phyloP scores from a whole-genome alignment of 345 rosid genomes.

The Acer campestre region DNA sequence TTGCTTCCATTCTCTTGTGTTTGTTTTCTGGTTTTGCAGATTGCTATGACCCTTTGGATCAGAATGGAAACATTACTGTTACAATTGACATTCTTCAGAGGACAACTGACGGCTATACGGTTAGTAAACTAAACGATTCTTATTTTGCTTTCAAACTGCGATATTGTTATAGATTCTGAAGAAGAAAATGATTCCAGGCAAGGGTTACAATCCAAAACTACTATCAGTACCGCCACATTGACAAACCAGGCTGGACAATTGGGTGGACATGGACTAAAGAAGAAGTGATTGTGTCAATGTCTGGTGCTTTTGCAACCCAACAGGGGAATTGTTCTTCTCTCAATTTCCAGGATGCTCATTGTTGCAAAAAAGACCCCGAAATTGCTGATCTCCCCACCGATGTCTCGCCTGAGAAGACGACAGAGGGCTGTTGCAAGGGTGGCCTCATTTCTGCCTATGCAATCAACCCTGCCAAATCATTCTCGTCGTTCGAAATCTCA shows the following conservation, averaged over 20 bases:
- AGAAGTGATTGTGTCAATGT: constrained; percentile 49
- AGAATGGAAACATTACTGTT: constrained; percentile 52
- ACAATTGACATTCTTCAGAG: constrained; percentile 46
- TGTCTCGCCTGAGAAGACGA: constrained; percentile 23
- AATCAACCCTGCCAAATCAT: constrained; percentile 48
- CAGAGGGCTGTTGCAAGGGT: constrained; percentile 46
- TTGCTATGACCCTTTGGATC: constrained; percentile 69
- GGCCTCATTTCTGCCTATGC: constrained; percentile 55
- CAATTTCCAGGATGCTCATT: constrained; percentile 41
- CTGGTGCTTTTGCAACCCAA: constrained; percentile 56
- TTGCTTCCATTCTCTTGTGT: background rate
- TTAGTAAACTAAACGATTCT: constrained; percentile 25
- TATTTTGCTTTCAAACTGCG: background rate
- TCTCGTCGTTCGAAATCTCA: constrained; percentile 49
- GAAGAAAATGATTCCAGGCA: constrained; percentile 35
- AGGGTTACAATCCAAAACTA: constrained; percentile 55
- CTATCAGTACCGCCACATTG: constrained; percentile 49
- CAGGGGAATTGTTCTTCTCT: constrained; percentile 51
- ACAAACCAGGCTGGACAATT: constrained; percentile 53
- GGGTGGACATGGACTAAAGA: constrained; percentile 57
- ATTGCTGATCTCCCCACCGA: constrained; percentile 47
- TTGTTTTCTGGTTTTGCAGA: constrained; percentile 37
- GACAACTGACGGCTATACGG: constrained; percentile 52
- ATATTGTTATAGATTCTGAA: background rate
- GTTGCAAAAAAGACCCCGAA: constrained; percentile 44